Conservation (phyloP, 2,329 filamentous ascomycete genomes). For the Dactylellina parvicollis region DNA sequence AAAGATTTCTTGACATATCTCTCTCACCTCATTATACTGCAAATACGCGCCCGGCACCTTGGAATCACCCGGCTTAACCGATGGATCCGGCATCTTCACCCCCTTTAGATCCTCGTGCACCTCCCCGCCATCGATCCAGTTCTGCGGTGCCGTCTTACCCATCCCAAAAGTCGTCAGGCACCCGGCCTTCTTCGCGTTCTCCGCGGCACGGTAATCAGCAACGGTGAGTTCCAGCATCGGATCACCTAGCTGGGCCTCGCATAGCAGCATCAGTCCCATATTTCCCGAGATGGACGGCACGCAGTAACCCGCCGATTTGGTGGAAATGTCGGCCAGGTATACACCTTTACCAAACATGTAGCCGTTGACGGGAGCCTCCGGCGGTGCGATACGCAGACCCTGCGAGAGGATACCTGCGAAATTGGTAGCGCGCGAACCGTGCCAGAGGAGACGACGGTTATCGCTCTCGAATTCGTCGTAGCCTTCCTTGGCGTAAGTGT, state of each 20-base stretch:
- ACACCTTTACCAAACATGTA: conserved; percentile 94
- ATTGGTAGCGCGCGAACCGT: conserved; percentile 83
- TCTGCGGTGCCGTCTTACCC: conserved; percentile 71
- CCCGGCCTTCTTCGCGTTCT: conserved; percentile 70
- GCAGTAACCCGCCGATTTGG: conserved; percentile 85
- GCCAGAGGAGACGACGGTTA: conserved; percentile 83
- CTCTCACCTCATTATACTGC: conserved; percentile 71
- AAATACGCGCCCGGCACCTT: conserved; percentile 65
- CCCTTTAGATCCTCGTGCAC: conserved; percentile 74
- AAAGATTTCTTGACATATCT: neutral
- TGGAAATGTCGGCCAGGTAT: conserved; percentile 85
- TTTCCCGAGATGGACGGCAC: conserved; percentile 70
- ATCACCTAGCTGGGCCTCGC: conserved; percentile 81
- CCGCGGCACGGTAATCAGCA: conserved; percentile 71
- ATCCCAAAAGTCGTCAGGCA: conserved; percentile 76
- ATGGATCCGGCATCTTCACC: conserved; percentile 72
- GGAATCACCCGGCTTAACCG: neutral
- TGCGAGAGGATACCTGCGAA: conserved; percentile 88
- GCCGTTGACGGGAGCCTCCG: conserved; percentile 79
- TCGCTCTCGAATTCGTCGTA: conserved; percentile 65
- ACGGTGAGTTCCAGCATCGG: conserved; percentile 74
- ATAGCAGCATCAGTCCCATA: conserved; percentile 79
- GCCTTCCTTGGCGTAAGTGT: conserved; percentile 71
- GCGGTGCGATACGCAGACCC: conserved; percentile 87
- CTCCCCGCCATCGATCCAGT: conserved; percentile 79